Evolutionary conservation across 768 basidiomycete species (phyloP), one percentile per base, ranked within the genome.

Genomic region (Suillus ampliporus): DNA sequence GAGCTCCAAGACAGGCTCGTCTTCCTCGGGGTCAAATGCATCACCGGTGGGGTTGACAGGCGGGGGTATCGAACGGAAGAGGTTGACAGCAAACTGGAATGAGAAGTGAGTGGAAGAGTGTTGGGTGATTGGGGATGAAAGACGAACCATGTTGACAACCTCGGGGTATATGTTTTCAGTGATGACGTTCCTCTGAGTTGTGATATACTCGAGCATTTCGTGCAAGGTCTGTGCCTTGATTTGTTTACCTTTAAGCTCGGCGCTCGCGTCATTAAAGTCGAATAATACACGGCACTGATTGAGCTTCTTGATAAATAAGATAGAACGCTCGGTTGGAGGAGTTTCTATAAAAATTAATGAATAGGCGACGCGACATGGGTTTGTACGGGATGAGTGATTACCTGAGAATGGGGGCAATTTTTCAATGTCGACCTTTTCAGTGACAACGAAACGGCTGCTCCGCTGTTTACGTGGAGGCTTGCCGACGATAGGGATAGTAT

Each of bases 11-110:
- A 99, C 97, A 8, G 97, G 97, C 67, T 99, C 97, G 70, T 99
- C 97, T 79, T 99, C 97, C 78, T 99, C 97, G 23, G 97, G 97
- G 74, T 99, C 97, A 74, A 97, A 99, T 2, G 97, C 97, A 76
- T 99, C 97, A 59, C 97, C 97, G 14, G 89, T 92, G 6, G 97
- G 97, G 72, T 99, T 99, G 62, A 99, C 97, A 48, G 96, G 97
- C 70, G 97, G 97, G 79, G 97, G 97, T 86, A 99, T 99, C 72
- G 97, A 95, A 66, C 97, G 93, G 84, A 99, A 99, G 68, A 99
- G 90, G 80, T 99, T 99, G 74, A 91, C 89, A 56, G 94, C 91
- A 83, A 99, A 99, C 97, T 99, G 75, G 9, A 31, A 44, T 35
- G 19, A 41, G 28, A 38, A 19, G 17, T 37, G 34, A 67, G 43